Evolutionary conservation across 208 protist genomes (phyloP).

Genomic region (Spongospora subterranea): DNA sequence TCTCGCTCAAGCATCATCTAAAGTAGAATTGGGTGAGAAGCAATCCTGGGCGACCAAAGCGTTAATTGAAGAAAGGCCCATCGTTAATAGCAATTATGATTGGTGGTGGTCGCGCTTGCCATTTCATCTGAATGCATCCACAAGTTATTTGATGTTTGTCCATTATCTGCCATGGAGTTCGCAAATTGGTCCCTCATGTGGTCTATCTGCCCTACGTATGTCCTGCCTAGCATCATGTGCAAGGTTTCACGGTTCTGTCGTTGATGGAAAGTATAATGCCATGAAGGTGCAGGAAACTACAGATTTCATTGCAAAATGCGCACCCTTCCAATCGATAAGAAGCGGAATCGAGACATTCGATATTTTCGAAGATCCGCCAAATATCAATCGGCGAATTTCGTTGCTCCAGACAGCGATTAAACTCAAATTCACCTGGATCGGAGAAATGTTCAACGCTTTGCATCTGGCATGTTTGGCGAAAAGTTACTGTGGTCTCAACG

Average conservation of each 20-base stretch:
- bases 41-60: not conserved
- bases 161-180: not conserved
- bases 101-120: not conserved
- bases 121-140: not conserved
- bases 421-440: not conserved
- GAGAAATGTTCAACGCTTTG: conserved; percentile 26
- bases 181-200: conserved; percentile 30
- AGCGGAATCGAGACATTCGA: too few relatives aligned
- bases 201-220: conserved; percentile 8
- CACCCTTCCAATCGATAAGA: too few relatives aligned
- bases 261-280: too few relatives aligned
- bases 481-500: too few relatives aligned
- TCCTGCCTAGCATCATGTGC: too few relatives aligned
- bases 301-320: not conserved
- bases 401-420: not conserved
- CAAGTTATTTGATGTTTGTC: not conserved
- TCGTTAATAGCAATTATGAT: not conserved
- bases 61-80: not conserved
- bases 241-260: too few relatives aligned
- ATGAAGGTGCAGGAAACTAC: too few relatives aligned
- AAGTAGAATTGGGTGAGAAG: not conserved
- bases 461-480: conserved; percentile 1
- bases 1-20: not conserved
- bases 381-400: not conserved
- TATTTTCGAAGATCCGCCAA: too few relatives aligned